Evolutionary conservation across 805 yeast genomes (phyloP), one percentile per base, ranked within the genome.

Genomic region (Teunomyces panamensis): DNA sequence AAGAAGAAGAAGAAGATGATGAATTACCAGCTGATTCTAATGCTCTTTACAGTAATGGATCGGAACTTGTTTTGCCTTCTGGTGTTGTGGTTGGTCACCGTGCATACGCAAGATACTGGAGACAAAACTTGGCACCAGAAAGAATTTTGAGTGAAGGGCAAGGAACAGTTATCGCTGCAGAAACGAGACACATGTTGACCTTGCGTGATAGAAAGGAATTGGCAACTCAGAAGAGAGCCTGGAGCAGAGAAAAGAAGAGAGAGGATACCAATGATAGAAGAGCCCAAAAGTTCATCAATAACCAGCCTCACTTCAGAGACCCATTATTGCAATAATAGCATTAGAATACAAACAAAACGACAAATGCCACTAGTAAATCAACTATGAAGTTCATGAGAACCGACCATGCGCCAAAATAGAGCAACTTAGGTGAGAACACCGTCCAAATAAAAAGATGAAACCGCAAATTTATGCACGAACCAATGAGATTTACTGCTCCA

Each of bases 361-460:
- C 28, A n/a, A 43, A 17, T 8, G 47, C 39, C 13, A 34, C 24
- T 8, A 56, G 10, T 24, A 57, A 47, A 55, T 46, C 83, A 46
- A 45, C 69, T 39, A 56, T 65, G 65, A 74, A 46, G 45, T 69
- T 67, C 42, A 83, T 70, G 39, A 81, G 69, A 3, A 79, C 47
- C 29, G 78, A 69, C 98, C 98, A 94, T 3, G 84, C 83, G 1
- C 82, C 80, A 54, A 85, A 84, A 62, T 85, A 94, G 30, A 95
- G 75, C 4, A 94, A 64, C 59, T 91, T 92, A 1, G 99, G 99
- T 44, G 96, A 87, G 69, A 94, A 94, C 6, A 94, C 99, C 1
- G 98, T 91, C 99, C 99, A 94, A 8, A 94, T 87, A 62, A 94
- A 94, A 48, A 94, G 72, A 64, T 94, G 99, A 59, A 84, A 87